These are phyloP conservation scores for Rhizophagus sp. DNA, from an alignment of 192 early-diverging fungal genomes.

Conservation along the genomic window DNA sequence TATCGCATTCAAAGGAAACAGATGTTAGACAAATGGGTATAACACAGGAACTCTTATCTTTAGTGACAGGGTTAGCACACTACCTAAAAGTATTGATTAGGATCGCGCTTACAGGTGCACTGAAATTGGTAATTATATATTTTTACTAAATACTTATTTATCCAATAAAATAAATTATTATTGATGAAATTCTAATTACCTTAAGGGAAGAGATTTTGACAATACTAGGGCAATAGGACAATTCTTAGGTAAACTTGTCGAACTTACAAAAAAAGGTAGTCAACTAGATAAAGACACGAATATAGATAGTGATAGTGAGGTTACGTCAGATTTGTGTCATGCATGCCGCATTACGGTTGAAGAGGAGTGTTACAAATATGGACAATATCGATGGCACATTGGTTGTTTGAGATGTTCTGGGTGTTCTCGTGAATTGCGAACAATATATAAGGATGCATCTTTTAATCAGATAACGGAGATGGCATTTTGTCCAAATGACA, in stretches of 20 bases:
- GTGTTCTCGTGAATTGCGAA: slow-evolving; percentile 50
- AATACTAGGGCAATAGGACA: slow-evolving; percentile 54
- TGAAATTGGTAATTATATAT: slow-evolving; percentile 65
- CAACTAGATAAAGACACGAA: slow-evolving; percentile 29
- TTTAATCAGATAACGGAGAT: slow-evolving; percentile 46
- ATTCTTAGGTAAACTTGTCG: slow-evolving; percentile 79
- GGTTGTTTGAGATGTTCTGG: slow-evolving; percentile 79
- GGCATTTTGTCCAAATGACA: slow-evolving; percentile 58
- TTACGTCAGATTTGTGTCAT: slow-evolving; percentile 81
- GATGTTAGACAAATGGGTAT: slow-evolving; percentile 58
- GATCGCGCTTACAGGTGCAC: slow-evolving; percentile 81
- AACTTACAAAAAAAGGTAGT: slow-evolving; percentile 57
- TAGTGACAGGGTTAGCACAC: slow-evolving; percentile 91
- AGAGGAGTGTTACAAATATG: slow-evolving; percentile 80
- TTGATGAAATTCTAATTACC: background rate
- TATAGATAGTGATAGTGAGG: slow-evolving; percentile 59
- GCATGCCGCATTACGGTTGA: slow-evolving; percentile 79
- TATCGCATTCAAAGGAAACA: slow-evolving; percentile 73
- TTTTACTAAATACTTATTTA: background rate
- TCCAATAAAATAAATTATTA: background rate
- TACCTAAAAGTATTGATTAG: slow-evolving; percentile 90
- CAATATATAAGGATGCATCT: slow-evolving; percentile 53
- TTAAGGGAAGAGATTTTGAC: slow-evolving; percentile 63
- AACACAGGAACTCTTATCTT: slow-evolving; percentile 84
- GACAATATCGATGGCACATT: slow-evolving; percentile 78